These are phyloP conservation scores for Brassica nigra DNA, from an alignment of 345 rosid genomes.

Conservation along the genomic window DNA sequence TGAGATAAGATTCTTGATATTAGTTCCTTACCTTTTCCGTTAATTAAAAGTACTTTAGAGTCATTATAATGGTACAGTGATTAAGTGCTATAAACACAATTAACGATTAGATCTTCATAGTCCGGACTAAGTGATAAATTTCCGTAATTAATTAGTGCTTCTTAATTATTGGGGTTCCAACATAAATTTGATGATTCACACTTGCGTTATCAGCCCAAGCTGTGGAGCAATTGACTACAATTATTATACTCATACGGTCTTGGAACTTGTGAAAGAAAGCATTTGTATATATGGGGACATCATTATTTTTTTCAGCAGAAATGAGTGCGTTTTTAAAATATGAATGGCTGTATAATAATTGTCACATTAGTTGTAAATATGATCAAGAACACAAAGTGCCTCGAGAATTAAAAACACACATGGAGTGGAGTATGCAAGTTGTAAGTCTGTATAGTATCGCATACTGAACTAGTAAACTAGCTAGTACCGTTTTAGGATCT, in stretches of 20 bases:
- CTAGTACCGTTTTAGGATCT: slow-evolving; percentile 21
- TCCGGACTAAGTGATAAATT: neutral
- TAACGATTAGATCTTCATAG: neutral
- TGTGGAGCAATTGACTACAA: slow-evolving; percentile 16
- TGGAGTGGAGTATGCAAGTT: slow-evolving; percentile 35
- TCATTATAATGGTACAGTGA: neutral
- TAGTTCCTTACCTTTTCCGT: neutral
- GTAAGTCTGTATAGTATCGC: slow-evolving; percentile 27
- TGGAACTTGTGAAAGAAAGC: slow-evolving; percentile 35
- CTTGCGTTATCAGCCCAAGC: slow-evolving; percentile 13
- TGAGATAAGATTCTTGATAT: slow-evolving; percentile 21
- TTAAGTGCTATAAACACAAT: neutral
- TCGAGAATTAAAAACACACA: slow-evolving; percentile 39
- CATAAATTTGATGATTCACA: slow-evolving; percentile 19
- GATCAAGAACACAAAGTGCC: slow-evolving; percentile 38
- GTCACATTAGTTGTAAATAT: slow-evolving; percentile 35
- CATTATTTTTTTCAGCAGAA: slow-evolving; percentile 20
- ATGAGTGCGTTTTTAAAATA: neutral
- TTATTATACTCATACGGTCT: slow-evolving; percentile 8
- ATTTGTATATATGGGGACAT: slow-evolving; percentile 13
- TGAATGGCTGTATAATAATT: slow-evolving; percentile 28
- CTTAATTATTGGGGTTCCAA: neutral
- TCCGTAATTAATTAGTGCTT: neutral
- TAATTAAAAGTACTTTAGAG: neutral
- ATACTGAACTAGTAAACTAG: neutral